phyloP scores from a whole-genome alignment of 805 yeast genomes.

The Maudiozyma pseudohumilis region DNA sequence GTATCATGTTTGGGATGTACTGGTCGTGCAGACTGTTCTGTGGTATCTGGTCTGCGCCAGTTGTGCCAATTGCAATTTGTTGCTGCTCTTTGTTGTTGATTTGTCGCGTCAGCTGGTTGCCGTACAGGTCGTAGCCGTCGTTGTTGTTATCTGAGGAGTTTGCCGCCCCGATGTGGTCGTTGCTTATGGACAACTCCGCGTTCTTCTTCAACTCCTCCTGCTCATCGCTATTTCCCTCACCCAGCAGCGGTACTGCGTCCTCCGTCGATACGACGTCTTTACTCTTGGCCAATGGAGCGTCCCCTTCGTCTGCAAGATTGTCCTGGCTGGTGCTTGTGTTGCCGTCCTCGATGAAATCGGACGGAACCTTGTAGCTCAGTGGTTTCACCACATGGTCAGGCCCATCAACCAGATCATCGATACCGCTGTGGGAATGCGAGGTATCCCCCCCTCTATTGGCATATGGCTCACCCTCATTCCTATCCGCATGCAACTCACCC shows the following conservation, averaged over 20 bases:
- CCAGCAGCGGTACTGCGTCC: background rate
- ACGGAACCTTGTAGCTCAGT: constrained; percentile 14
- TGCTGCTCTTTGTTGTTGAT: constrained; percentile 4
- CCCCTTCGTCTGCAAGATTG: background rate
- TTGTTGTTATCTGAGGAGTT: constrained; percentile 6
- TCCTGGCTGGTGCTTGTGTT: background rate
- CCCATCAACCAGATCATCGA: background rate
- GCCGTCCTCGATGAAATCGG: background rate
- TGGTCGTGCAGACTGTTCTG: constrained; percentile 19
- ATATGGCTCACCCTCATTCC: background rate
- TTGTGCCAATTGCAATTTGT: background rate
- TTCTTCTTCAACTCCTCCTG: background rate
- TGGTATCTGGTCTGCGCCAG: background rate
- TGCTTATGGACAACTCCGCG: background rate
- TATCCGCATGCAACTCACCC: background rate
- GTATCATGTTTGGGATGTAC: constrained; percentile 34
- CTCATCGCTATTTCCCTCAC: background rate
- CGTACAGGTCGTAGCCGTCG: constrained; percentile 6
- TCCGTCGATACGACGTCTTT: background rate
- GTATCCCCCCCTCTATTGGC: background rate
- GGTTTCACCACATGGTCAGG: constrained; percentile 4
- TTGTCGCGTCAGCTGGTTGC: constrained; percentile 18
- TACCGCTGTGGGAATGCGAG: background rate
- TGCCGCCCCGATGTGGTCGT: constrained; percentile 12
- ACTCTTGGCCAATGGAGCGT: background rate